Evolutionary conservation across 768 basidiomycete genomes (phyloP), one percentile per base, ranked within the genome.

Genomic region (Gloeophyllum trabeum): DNA sequence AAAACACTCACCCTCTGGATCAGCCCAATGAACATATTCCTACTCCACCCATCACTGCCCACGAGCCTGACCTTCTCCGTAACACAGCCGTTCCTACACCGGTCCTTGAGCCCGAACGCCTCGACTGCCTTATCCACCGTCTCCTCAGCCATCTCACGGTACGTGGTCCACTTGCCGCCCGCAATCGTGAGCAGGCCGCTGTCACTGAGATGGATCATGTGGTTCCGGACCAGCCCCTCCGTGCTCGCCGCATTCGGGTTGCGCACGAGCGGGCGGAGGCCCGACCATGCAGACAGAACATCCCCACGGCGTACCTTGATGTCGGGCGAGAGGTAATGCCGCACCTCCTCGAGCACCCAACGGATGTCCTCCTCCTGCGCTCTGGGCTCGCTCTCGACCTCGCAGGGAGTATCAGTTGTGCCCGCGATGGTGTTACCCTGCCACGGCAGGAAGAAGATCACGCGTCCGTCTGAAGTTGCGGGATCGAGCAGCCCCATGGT

Each of bases 381-480:
- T 3, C 73, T 70, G 4, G 93, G 93, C 49, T 92, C 79, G 26
- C 71, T 69, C 24, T 69, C 67, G 41, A 94, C 84, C 1, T 63
- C 55, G 2, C 84, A 79, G 0, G 84, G 82, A 0, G 85, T 72
- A 59, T 99, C 94, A 5, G 94, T 99, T 2, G 96, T 97, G 20
- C 94, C 94, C 1, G 94, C 94, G 48, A 99, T 92, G 30, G 92
- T 92, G 65, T 84, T 90, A 6, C 94, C 94, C 63, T 97, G 83
- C 94, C 96, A 99, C 0, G 94, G 94, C 6, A 99, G 75, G 75
- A 99, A 96, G 73, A 97, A 99, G 56, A 99, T 94, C 43, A 99
- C 93, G 21, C 94, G 83, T 0, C 94, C 94, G 49, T 99, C 94
- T 0, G 87, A 90, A 3, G 96, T 96, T 2, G 89, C 71, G 1